Conservation (phyloP, 768 basidiomycete species). For the Phlegmacium glaucopus region DNA sequence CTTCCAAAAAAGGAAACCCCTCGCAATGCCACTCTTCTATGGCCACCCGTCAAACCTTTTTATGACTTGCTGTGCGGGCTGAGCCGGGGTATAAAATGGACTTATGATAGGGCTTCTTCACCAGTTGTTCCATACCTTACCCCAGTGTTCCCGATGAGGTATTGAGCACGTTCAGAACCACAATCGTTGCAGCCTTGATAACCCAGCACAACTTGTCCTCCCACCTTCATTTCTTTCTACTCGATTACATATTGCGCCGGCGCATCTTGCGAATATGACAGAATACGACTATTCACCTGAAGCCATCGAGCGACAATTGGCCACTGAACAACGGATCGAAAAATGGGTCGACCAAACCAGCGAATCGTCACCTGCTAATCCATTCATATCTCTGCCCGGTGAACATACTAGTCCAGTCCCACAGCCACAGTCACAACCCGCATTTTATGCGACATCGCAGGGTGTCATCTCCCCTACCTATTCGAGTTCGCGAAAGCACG, state of each 20-base stretch:
- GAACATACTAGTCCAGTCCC: slow-evolving; percentile 10
- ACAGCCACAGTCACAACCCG: slow-evolving; percentile 7
- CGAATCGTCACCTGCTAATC: slow-evolving; percentile 9
- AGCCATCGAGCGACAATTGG: slow-evolving; percentile 10
- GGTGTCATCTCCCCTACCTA: slow-evolving; percentile 12
- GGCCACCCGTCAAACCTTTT: too few species aligned
- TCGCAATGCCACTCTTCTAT: too few species aligned
- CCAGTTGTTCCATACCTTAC: background rate
- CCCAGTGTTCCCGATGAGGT: background rate
- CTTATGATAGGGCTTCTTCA: background rate
- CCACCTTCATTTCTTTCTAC: background rate
- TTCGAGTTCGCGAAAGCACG: slow-evolving; percentile 2
- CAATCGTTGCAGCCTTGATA: background rate
- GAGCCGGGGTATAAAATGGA: slow-evolving; percentile 13
- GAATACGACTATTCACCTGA: slow-evolving; percentile 21
- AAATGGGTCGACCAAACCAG: slow-evolving; percentile 14
- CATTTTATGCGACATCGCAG: slow-evolving; percentile 9
- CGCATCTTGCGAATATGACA: slow-evolving; percentile 9
- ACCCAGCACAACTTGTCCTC: background rate
- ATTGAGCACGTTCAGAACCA: background rate
- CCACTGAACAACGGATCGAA: slow-evolving; percentile 12
- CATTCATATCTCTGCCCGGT: slow-evolving; percentile 12
- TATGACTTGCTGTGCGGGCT: slow-evolving; percentile 2
- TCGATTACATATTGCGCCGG: background rate
- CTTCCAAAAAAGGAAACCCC: too few species aligned